phyloP scores from a whole-genome alignment of 441 rosid genomes.

The Eutrema salsugineum region DNA sequence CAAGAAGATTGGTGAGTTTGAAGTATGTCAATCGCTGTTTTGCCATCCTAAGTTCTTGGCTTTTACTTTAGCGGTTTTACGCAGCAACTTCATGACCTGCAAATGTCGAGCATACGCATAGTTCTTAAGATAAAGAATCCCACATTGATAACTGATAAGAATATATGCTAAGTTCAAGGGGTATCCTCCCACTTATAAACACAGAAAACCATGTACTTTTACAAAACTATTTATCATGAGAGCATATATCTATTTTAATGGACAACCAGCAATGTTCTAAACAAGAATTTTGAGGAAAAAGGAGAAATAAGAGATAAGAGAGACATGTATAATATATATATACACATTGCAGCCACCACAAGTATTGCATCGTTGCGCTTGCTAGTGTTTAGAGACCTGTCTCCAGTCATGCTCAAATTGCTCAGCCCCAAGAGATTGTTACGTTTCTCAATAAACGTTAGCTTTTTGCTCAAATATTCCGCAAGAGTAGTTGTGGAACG shows the following conservation, averaged over 20 bases:
- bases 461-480: not conserved
- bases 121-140: not conserved
- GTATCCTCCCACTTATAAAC: too few relatives aligned
- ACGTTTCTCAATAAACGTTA: constrained; percentile 18
- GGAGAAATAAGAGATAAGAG: too few relatives aligned
- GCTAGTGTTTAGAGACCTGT: not conserved
- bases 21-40: not conserved
- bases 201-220: too few relatives aligned
- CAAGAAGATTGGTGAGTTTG: not conserved
- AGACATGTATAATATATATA: too few relatives aligned
- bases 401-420: not conserved
- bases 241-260: too few relatives aligned
- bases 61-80: not conserved
- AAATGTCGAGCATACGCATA: not conserved
- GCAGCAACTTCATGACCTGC: not conserved
- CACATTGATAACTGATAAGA: not conserved
- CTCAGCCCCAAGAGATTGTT: constrained; percentile 9
- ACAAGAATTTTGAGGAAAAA: too few relatives aligned
- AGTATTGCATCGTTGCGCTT: constrained; percentile 10
- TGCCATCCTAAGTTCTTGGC: not conserved
- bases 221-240: too few relatives aligned
- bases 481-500: not conserved
- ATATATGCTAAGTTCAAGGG: too few relatives aligned
- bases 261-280: too few relatives aligned
- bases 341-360: constrained; percentile 33